Conservation (phyloP, 305 asterid species). For the Ilex paraguariensis region DNA sequence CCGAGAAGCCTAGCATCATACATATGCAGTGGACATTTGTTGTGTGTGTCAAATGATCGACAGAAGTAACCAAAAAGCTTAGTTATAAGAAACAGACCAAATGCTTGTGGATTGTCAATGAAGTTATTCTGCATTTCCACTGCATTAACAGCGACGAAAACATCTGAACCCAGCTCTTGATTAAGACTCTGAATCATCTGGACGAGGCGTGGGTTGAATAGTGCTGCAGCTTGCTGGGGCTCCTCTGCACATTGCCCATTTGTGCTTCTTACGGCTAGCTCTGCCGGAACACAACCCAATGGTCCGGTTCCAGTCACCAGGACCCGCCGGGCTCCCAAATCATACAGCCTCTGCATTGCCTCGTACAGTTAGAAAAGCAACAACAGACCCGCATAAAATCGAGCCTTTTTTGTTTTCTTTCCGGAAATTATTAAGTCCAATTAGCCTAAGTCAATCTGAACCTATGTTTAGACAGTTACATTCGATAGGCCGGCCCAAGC, state of each 20-base stretch:
- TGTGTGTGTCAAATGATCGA: too few relatives aligned
- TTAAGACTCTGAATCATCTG: slow-evolving; percentile 36
- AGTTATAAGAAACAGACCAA: slow-evolving; percentile 15
- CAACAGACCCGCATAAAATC: too few relatives aligned
- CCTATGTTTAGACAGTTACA: too few relatives aligned
- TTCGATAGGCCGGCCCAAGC: too few relatives aligned
- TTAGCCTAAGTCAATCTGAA: too few relatives aligned
- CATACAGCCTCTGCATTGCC: slow-evolving; percentile 31
- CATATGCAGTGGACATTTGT: too few relatives aligned
- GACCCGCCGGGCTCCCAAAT: slow-evolving; percentile 46
- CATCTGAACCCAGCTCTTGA: slow-evolving; percentile 28
- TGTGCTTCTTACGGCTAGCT: slow-evolving; percentile 25
- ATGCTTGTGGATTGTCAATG: slow-evolving; percentile 37
- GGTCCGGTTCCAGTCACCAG: slow-evolving; percentile 60
- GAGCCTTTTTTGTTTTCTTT: too few relatives aligned
- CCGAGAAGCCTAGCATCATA: too few relatives aligned
- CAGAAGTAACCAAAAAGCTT: neutral
- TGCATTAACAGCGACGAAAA: slow-evolving; percentile 43
- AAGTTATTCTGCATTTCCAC: slow-evolving; percentile 39
- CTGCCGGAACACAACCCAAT: slow-evolving; percentile 51
- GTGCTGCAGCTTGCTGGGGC: slow-evolving; percentile 37
- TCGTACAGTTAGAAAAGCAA: too few relatives aligned
- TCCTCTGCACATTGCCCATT: slow-evolving; percentile 47
- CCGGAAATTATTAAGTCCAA: too few relatives aligned
- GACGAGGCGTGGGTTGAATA: slow-evolving; percentile 37